Percentiles rank a stretch among this genome's conserved stretches.
Evolutionary conservation across 768 basidiomycete genomes (phyloP).

Genomic region (Hericium erinaceus): DNA sequence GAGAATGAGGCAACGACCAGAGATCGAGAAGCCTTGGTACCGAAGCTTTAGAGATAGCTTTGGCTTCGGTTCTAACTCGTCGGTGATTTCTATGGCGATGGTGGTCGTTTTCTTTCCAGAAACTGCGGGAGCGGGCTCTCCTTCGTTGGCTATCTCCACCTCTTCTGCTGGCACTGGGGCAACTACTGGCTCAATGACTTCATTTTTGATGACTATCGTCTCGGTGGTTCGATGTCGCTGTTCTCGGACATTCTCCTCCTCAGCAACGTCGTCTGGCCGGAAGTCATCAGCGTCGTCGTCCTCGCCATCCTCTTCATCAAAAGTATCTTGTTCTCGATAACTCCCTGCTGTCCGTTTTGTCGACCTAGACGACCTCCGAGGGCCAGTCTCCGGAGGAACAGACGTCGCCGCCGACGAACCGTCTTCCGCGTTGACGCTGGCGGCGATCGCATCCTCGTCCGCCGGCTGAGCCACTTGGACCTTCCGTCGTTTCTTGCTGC

Average conservation of each 20-base stretch:
- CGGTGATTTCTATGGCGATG: conserved; percentile 37
- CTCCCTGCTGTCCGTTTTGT: conserved; percentile 19
- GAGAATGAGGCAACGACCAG: conserved; percentile 67
- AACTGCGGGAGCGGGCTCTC: too few relatives aligned
- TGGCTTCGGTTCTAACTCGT: conserved; percentile 61
- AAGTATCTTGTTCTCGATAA: conserved; percentile 18
- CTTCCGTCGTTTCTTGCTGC: too few relatives aligned
- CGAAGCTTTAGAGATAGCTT: conserved; percentile 57
- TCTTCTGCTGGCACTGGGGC: neutral
- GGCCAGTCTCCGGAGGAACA: too few relatives aligned
- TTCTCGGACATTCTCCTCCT: neutral
- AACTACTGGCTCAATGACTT: neutral
- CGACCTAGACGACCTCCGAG: conserved; percentile 21
- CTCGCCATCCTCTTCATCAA: neutral
- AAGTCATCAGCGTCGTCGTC: conserved; percentile 15
- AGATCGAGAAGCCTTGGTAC: conserved; percentile 64
- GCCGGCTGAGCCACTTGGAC: too few relatives aligned
- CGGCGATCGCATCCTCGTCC: too few relatives aligned
- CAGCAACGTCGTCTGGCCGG: neutral
- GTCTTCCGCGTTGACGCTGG: too few relatives aligned
- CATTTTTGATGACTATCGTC: neutral
- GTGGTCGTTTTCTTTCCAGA: neutral
- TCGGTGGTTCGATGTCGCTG: neutral
- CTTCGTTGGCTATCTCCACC: too few relatives aligned
- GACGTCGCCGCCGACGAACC: too few relatives aligned